Percentiles rank a stretch among this genome's conserved stretches.
Conservation (phyloP, 441 rosid species). For the Viola pubescens region DNA sequence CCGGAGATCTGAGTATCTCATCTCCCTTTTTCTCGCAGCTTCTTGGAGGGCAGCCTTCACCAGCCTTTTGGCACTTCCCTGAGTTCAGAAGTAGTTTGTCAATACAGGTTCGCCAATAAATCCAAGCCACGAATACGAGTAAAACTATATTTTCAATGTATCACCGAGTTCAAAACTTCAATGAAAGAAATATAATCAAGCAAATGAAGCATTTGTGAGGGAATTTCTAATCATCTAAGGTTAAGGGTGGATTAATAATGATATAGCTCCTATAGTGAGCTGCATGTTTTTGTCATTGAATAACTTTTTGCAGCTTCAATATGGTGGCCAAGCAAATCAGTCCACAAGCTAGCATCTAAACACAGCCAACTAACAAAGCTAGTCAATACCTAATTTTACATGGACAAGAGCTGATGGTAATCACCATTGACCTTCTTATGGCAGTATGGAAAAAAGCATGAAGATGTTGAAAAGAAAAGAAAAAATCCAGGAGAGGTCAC, state of each 20-base stretch:
- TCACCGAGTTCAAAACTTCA: background rate
- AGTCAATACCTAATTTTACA: background rate
- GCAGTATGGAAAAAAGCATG: background rate
- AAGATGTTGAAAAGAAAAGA: background rate
- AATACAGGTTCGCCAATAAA: background rate
- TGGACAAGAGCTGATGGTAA: background rate
- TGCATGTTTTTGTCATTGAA: background rate
- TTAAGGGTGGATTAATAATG: background rate
- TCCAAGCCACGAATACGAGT: too few species aligned
- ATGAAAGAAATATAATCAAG: background rate
- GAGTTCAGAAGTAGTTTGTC: background rate
- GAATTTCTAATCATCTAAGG: background rate
- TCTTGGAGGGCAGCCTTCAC: constrained; percentile 81
- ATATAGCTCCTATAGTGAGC: background rate
- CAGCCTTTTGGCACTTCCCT: constrained; percentile 89
- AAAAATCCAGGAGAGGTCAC: background rate
- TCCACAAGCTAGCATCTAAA: background rate
- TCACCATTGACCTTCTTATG: background rate
- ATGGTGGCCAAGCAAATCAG: background rate
- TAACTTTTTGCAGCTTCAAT: background rate
- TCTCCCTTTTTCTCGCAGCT: constrained; percentile 80
- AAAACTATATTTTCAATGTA: too few species aligned
- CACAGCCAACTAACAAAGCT: background rate
- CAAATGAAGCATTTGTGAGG: background rate
- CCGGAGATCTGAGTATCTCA: constrained; percentile 74